Conservation (phyloP, 2,329 filamentous ascomycete genomes). For the Xylariaceae sp. region DNA sequence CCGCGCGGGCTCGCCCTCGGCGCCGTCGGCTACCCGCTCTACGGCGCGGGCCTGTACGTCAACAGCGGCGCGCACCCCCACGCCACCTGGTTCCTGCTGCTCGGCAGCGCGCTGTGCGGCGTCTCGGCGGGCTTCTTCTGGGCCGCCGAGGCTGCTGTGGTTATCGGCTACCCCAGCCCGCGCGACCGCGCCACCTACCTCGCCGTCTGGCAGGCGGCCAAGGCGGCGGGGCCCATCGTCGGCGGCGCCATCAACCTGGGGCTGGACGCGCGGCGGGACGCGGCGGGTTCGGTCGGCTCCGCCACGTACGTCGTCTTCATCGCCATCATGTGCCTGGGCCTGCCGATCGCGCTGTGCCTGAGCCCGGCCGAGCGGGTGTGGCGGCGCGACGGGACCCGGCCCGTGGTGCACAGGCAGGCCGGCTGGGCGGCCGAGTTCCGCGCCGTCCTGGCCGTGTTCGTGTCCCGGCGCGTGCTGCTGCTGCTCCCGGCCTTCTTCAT, state of each 20-base stretch:
- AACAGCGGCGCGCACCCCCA: constrained; percentile 60
- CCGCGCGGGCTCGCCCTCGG: constrained; percentile 33
- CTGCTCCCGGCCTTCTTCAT: constrained; percentile 27
- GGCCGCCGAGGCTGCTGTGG: constrained; percentile 60
- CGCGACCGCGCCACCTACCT: constrained; percentile 50
- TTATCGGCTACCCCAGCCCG: constrained; percentile 56
- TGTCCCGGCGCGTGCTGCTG: constrained; percentile 21
- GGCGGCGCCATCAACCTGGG: constrained; percentile 43
- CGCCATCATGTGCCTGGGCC: constrained; percentile 25
- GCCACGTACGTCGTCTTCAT: constrained; percentile 26
- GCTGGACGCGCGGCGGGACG: constrained; percentile 28
- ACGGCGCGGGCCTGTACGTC: constrained; percentile 55
- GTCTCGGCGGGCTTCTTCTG: constrained; percentile 60
- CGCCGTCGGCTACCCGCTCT: constrained; percentile 54
- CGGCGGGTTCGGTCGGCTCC: constrained; percentile 15
- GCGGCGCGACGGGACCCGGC: constrained; percentile 21
- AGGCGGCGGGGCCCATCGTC: constrained; percentile 35
- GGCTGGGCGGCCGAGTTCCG: constrained; percentile 22
- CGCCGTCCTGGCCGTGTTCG: constrained; percentile 18
- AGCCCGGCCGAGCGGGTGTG: constrained; percentile 25
- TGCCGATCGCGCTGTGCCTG: constrained; percentile 23
- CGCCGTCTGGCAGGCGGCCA: constrained; percentile 39
- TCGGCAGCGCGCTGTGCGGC: constrained; percentile 56
- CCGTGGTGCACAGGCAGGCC: constrained; percentile 17
- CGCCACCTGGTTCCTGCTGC: constrained; percentile 55